Evolutionary conservation across 2,329 filamentous ascomycete genomes (phyloP), one percentile per base, ranked within the genome.

Genomic region (Didymella pinodella): DNA sequence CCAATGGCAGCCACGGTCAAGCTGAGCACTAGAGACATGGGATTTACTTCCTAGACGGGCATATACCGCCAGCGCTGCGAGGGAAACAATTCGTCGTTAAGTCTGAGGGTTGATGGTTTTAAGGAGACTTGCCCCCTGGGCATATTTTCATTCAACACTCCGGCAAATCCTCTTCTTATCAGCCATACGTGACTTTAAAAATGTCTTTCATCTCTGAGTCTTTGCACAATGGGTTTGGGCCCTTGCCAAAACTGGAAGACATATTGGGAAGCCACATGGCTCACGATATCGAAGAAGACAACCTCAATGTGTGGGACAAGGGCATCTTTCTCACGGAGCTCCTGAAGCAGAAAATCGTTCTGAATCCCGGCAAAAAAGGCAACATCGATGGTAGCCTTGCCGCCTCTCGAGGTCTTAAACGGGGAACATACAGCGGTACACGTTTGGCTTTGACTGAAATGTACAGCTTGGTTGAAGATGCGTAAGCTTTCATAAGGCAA

Each of bases 361-460:
- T 60, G 18, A 48, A 40, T 4, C 55, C 57, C 10, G 20, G 32
- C 12, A 11, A 48, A 7, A 25, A 40, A 7, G 57, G 57, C 18
- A 20, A 10, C 31, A 32, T 53, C 18, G 38, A 48, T 31, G 48
- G 53, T 7, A 40, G 44, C 7, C 43, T 60, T 18, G 26, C 44
- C 25, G 44, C 57, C 4, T 28, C 16, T 3, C 48, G 20, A 16
- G 48, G 52, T 3, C 48, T 60, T 7, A 38, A 28, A 6, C 45
- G 53, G 22, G 57, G 57, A n/a, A 60, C 57, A 1, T 60, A 60
- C 48, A 49, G 14, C 29, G 57, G 57, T 11, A 60, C 57, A 20
- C 29, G 48, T 1, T n/a, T 56, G 26, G 57, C 57, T 1, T 46
- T 60, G 48, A 60, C 57, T 6, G 52, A 52, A 12, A 25, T 60